phyloP scores from a whole-genome alignment of 2,329 filamentous ascomycete species.

The Botrytis paeoniae region DNA sequence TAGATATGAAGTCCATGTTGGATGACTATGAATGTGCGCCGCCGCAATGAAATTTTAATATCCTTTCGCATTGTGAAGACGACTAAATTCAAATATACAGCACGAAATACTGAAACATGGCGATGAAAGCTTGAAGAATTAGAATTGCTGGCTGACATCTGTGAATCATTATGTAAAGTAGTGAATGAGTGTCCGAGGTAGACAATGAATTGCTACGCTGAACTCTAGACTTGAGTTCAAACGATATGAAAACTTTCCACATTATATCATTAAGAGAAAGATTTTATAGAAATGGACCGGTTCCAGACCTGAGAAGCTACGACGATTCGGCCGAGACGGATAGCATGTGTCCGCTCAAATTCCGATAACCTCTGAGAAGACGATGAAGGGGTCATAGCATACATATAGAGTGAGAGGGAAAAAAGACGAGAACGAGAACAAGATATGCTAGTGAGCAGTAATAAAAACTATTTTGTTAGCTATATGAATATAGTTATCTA shows the following conservation, averaged over 20 bases:
- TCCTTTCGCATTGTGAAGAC: neutral
- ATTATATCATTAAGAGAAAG: neutral
- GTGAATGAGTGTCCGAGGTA: neutral
- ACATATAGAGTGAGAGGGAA: neutral
- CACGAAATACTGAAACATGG: neutral
- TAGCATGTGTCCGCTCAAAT: neutral
- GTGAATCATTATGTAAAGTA: neutral
- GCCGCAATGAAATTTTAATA: fast-evolving
- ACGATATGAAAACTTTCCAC: neutral
- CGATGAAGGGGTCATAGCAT: neutral
- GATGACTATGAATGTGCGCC: neutral
- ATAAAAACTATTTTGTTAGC: neutral
- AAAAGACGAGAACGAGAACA: neutral
- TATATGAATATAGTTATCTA: neutral
- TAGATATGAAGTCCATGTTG: neutral
- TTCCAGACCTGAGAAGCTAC: neutral
- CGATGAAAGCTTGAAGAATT: neutral
- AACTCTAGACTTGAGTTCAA: neutral
- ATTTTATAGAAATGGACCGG: neutral
- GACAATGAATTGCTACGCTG: neutral
- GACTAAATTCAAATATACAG: neutral
- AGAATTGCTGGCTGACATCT: neutral
- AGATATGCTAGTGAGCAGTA: neutral
- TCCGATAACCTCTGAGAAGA: neutral
- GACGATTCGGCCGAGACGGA: neutral